Evolutionary conservation across 306 rosid genomes (phyloP), one percentile per base, ranked within the genome.

Genomic region (Lablab purpureus): DNA sequence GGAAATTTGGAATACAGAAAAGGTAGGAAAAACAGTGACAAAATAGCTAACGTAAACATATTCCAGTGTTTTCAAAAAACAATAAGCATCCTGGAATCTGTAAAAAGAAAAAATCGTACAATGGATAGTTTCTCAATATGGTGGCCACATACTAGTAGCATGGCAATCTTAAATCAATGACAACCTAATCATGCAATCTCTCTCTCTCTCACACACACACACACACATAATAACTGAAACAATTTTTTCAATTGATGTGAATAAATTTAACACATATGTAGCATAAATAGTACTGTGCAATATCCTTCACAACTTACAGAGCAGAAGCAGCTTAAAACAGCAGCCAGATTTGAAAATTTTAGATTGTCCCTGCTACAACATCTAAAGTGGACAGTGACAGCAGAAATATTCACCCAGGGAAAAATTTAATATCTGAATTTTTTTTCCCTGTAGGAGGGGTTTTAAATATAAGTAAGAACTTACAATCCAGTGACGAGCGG

Each of bases 401-500:
- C 68, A 55, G 51, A 71, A 21, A 74, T 23, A 58, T 74, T 25
- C 80, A 43, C 47, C 91, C 85, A 70, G 74, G 22, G 43, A 41
- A 80, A 52, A 41, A 27, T 8, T 65, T 54, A 80, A 80, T 49
- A 36, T 49, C 12, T 72, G 73, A 70, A 59, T 70, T 27, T 41
- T 41, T 10, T 21, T 43, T 25, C 52, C 28, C 41, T 11, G 1
- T 45, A 30, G 56, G 55, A 13, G 28, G 73, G 73, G 54, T 13
- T 10, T 23, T 46, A 28, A 76, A 78, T 40, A 7, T 55, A 32
- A 41, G 17, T 23, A 64, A 71, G 27, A 83, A 72, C 85, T 87
- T 85, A 91, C 94, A 82, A 91, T 91, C 97, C 97, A 91, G 78
- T 91, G 97, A 36, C 94, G 92, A 23, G 97, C 97, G 50, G 92